Percentiles rank a stretch among this genome's conserved stretches.
These are phyloP conservation scores for Aspergillus texensis DNA, from an alignment of 2,329 filamentous ascomycete species.

Conservation along the genomic window DNA sequence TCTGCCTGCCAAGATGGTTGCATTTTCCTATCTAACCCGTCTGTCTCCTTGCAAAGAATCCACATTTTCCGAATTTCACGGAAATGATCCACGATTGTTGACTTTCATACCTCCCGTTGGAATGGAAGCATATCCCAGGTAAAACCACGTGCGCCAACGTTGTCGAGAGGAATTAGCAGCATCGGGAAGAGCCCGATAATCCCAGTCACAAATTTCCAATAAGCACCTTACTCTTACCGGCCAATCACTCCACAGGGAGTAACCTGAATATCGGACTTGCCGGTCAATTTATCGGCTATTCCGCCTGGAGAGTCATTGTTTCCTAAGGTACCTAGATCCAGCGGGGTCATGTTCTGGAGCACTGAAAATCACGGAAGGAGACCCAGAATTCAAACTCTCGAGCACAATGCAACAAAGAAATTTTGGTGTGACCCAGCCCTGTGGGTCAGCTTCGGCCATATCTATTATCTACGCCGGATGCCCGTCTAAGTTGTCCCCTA, in stretches of 20 bases:
- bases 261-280: not conserved
- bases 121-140: not conserved
- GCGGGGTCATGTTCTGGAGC: not conserved
- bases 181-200: not conserved
- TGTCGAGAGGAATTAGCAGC: conserved; percentile 1
- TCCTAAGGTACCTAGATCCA: not conserved
- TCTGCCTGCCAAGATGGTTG: conserved; percentile 6
- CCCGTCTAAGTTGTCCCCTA: not conserved
- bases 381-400: not conserved
- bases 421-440: not conserved
- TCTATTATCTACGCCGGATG: not conserved
- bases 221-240: conserved; percentile 1
- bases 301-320: not conserved
- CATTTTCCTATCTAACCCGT: not conserved
- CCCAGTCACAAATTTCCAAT: not conserved
- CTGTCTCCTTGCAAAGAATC: not conserved
- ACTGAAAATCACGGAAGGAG: not conserved
- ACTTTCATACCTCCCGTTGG: not conserved
- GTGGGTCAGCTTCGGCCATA: not conserved
- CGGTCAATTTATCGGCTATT: not conserved
- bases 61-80: not conserved
- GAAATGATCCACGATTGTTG: not conserved
- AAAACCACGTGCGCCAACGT: conserved; percentile 1
- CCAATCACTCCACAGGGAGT: not conserved
- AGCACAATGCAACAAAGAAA: not conserved